A percentile compares a stretch with the other conserved stretches of the same genome.
These are phyloP conservation scores for Apiotrichum sp. DNA, from an alignment of 1,284 basidiomycete genomes.

Conservation along the genomic window DNA sequence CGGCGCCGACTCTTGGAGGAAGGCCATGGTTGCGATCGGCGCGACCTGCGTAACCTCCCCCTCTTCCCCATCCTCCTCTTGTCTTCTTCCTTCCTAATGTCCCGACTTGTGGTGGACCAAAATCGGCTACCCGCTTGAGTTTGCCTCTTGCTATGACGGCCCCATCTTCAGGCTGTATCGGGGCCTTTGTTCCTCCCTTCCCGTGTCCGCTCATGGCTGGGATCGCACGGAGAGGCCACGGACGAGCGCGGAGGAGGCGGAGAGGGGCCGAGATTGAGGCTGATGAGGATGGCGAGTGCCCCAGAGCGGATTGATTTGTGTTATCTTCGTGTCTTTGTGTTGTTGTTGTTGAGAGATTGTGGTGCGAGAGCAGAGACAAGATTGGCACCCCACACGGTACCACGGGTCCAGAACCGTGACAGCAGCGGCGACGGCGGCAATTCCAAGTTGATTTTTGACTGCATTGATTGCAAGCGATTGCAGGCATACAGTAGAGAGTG, in stretches of 20 bases:
- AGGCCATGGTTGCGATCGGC: not conserved
- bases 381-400: too few species aligned
- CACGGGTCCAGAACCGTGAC: too few species aligned
- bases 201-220: not conserved
- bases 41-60: not conserved
- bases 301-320: too few species aligned
- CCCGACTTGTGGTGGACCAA: not conserved
- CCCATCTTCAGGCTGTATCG: slow-evolving; percentile 1
- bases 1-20: not conserved
- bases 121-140: not conserved
- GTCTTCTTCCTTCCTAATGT: not conserved
- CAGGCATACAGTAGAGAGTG: too few species aligned
- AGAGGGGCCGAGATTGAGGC: not conserved
- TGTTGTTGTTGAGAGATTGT: too few species aligned
- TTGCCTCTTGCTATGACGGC: not conserved
- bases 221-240: not conserved
- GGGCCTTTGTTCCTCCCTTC: not conserved
- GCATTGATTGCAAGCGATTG: too few species aligned
- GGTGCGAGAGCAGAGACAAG: too few species aligned
- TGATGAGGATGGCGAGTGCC: not conserved
- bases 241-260: not conserved
- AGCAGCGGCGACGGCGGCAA: too few species aligned
- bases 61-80: not conserved
- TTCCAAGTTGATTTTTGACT: too few species aligned
- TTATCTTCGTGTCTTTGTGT: too few species aligned